Evolutionary conservation across 2,329 filamentous ascomycete species (phyloP).

Genomic region (Penicillium concentricum): DNA sequence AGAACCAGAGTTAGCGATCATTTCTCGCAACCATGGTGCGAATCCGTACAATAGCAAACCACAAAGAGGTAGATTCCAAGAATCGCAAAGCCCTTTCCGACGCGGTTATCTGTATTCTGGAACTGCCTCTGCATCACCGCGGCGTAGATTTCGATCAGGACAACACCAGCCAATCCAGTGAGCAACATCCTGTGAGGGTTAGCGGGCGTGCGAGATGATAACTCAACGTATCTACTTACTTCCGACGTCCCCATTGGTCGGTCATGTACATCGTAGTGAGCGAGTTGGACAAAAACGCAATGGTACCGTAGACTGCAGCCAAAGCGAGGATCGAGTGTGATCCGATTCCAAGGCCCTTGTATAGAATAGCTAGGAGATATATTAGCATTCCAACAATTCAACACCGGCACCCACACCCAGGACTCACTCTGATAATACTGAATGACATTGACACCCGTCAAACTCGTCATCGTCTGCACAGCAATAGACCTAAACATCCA

Average conservation of each 20-base stretch:
- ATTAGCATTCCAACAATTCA: not conserved
- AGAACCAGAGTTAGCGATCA: not conserved
- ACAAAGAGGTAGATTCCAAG: slow-evolving; percentile 61
- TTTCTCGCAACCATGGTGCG: not conserved
- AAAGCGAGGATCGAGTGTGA: slow-evolving; percentile 53
- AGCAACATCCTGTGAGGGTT: slow-evolving; percentile 52
- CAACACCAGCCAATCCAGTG: slow-evolving; percentile 51
- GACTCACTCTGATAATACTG: slow-evolving; percentile 35
- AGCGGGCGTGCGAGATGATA: not conserved
- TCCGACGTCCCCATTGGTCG: slow-evolving; percentile 60
- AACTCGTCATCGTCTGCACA: slow-evolving; percentile 58
- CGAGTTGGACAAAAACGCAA: slow-evolving; percentile 52
- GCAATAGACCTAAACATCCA: slow-evolving; percentile 45
- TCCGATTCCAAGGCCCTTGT: slow-evolving; percentile 55
- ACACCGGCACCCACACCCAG: no score
- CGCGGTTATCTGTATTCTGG: slow-evolving; percentile 53
- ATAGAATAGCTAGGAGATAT: slow-evolving; percentile 48
- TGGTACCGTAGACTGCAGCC: slow-evolving; percentile 55
- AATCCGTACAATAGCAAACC: slow-evolving; percentile 51
- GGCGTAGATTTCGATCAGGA: slow-evolving; percentile 59
- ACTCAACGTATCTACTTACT: slow-evolving; percentile 33
- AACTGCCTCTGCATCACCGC: slow-evolving; percentile 60
- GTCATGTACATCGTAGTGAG: slow-evolving; percentile 54
- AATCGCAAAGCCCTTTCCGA: slow-evolving; percentile 61
- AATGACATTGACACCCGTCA: slow-evolving; percentile 60